phyloP scores from a whole-genome alignment of 1,284 basidiomycete species.

The Stereum hirsutum region DNA sequence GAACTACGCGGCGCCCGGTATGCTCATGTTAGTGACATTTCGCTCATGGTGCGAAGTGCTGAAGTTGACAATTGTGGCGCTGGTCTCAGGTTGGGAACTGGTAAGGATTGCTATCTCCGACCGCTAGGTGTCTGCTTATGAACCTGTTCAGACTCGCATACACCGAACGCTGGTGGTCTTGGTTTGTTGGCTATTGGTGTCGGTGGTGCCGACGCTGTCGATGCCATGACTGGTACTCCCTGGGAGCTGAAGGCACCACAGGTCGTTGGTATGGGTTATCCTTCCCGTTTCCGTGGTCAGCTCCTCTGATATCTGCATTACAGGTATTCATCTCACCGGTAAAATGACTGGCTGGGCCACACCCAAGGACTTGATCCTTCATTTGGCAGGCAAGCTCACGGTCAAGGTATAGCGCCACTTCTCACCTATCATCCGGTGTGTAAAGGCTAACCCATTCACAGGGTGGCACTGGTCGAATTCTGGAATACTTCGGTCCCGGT shows the following conservation, averaged over 20 bases:
- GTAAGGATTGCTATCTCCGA: slow-evolving; percentile 28
- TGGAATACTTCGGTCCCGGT: slow-evolving; percentile 98
- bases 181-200: slow-evolving; percentile 99
- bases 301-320: neutral
- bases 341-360: slow-evolving; percentile 89
- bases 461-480: slow-evolving; percentile 93
- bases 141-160: slow-evolving; percentile 79
- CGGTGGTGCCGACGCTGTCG: slow-evolving; percentile 97
- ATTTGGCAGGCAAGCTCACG: slow-evolving; percentile 91
- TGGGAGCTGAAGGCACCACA: slow-evolving; percentile 98
- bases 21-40: slow-evolving; percentile 56
- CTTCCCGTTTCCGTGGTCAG: neutral
- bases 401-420: slow-evolving; percentile 58
- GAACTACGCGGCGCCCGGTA: slow-evolving; percentile 89
- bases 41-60: slow-evolving; percentile 3
- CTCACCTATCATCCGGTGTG: neutral
- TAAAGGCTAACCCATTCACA: slow-evolving; percentile 18
- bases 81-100: slow-evolving; percentile 67
- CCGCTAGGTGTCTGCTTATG: neutral
- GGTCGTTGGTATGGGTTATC: slow-evolving; percentile 58
- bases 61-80: neutral
- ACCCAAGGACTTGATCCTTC: slow-evolving; percentile 94
- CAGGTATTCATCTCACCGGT: slow-evolving; percentile 84
- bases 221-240: slow-evolving; percentile 95
- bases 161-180: slow-evolving; percentile 96